These are phyloP conservation scores for Fusarium nelsonii DNA, from an alignment of 2,329 filamentous ascomycete species.

Conservation along the genomic window DNA sequence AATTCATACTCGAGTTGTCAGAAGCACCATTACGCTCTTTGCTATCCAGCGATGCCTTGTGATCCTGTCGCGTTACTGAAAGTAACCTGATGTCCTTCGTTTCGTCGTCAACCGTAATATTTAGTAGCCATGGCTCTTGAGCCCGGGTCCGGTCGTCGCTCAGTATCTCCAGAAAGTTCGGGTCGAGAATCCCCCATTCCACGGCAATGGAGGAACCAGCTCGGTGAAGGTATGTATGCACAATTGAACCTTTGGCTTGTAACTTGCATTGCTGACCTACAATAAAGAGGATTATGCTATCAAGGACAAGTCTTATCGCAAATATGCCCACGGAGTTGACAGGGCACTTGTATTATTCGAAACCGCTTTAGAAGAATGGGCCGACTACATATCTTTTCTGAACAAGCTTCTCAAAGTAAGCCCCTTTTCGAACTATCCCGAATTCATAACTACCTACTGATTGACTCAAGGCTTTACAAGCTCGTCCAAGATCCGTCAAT, in stretches of 20 bases:
- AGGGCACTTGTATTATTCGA: constrained; percentile 91
- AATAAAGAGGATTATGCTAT: constrained; percentile 64
- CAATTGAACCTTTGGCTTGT: background rate
- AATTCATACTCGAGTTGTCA: constrained; percentile 20
- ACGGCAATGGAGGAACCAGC: constrained; percentile 81
- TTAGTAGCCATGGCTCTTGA: constrained; percentile 72
- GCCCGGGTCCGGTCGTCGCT: constrained; percentile 66
- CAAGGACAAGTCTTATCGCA: constrained; percentile 80
- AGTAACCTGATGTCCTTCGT: constrained; percentile 43
- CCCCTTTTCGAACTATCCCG: background rate
- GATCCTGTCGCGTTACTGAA: constrained; percentile 21
- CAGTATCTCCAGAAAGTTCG: constrained; percentile 83
- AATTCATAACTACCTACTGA: background rate
- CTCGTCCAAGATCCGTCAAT: constrained; percentile 77
- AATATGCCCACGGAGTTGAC: constrained; percentile 91
- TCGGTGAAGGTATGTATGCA: constrained; percentile 75
- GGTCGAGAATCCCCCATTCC: constrained; percentile 81
- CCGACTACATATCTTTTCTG: constrained; percentile 98
- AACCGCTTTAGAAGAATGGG: constrained; percentile 96
- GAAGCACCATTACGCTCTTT: constrained; percentile 13
- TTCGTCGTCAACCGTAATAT: constrained; percentile 31
- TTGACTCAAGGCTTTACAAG: constrained; percentile 79
- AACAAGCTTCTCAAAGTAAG: constrained; percentile 88
- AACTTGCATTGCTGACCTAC: constrained; percentile 19
- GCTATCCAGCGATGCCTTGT: constrained; percentile 34